Evolutionary conservation across 1,284 basidiomycete genomes (phyloP), one percentile per base, ranked within the genome.

Genomic region (Blastosporella zonata): DNA sequence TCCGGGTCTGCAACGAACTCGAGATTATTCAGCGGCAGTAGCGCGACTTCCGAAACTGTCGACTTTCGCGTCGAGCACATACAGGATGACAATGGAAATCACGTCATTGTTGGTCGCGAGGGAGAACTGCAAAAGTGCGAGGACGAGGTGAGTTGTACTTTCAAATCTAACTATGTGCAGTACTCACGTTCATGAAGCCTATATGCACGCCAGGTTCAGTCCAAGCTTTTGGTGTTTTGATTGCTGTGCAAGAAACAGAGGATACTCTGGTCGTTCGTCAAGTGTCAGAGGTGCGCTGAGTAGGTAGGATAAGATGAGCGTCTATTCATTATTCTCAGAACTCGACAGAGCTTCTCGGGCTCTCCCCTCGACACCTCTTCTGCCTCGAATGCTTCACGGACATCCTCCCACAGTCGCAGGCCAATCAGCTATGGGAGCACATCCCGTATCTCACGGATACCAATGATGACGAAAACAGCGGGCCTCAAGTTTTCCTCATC

Each of bases 201-300:
- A 94, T 96, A 44, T 82, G 84, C 8, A 85, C 86, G 0, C 92
- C 91, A 2, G 91, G 91, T 2, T 87, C 91, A 0, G 80, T 94
- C 0, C 92, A 96, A 68, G 84, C 84, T 0, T 96, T 90, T 61
- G 92, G 91, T 7, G 86, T 93, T 0, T 74, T 94, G 13, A 77
- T 95, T 42, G 89, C 82, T 0, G 69, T 93, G 1, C 82, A 89
- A 53, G 82, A 91, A 59, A 70, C 80, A 23, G 69, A 77, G 9
- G 81, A 87, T 7, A 72, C 73, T 6, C 67, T 93, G 23, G 57
- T 77, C 1, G 87, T 94, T 13, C 77, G 85, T 8, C 92, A 93
- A 60, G 87, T 89, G 0, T 94, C 91, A 10, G 91, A 93, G 73
- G 87, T 89, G 61, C 9, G 37, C 33, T 13, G 17, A 15, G 29